Evolutionary conservation across 306 rosid genomes (phyloP).

Genomic region (Citrullus amarus): DNA sequence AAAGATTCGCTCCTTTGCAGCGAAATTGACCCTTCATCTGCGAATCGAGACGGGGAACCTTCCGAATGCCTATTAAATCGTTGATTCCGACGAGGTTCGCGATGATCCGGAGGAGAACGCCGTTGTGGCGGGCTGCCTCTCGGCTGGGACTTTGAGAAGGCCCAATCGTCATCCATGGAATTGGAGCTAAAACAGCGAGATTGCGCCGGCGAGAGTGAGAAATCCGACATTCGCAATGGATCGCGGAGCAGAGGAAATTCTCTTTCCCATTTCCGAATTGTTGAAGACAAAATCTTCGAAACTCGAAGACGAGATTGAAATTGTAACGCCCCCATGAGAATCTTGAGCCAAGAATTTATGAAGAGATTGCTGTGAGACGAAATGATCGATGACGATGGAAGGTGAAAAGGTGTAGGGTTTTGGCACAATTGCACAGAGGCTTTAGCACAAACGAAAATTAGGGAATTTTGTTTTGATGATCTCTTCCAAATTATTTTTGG

Average conservation of each 20-base stretch:
- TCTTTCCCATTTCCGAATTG: background rate
- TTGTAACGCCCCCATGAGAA: background rate
- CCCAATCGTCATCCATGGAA: background rate
- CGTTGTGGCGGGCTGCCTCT: background rate
- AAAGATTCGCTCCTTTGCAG: constrained; percentile 12
- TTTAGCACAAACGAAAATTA: too few relatives aligned
- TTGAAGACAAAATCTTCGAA: background rate
- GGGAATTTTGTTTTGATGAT: too few relatives aligned
- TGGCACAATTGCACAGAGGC: background rate
- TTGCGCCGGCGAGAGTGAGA: background rate
- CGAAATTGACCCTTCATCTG: constrained; percentile 11
- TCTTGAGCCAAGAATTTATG: background rate
- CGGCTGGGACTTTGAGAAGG: background rate
- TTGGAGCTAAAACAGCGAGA: constrained; percentile 3
- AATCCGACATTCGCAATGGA: background rate
- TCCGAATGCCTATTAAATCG: constrained; percentile 10
- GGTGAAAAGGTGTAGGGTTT: background rate
- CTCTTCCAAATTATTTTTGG: too few relatives aligned
- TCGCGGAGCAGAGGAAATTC: background rate
- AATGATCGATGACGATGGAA: background rate
- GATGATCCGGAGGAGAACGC: constrained; percentile 8
- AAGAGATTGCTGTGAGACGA: background rate
- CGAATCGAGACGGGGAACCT: constrained; percentile 16
- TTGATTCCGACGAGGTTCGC: constrained; percentile 16
- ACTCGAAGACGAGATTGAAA: background rate